Evolutionary conservation across 2,329 filamentous ascomycete genomes (phyloP), one percentile per base, ranked within the genome.

Genomic region (Alternaria novae-zelandiae): DNA sequence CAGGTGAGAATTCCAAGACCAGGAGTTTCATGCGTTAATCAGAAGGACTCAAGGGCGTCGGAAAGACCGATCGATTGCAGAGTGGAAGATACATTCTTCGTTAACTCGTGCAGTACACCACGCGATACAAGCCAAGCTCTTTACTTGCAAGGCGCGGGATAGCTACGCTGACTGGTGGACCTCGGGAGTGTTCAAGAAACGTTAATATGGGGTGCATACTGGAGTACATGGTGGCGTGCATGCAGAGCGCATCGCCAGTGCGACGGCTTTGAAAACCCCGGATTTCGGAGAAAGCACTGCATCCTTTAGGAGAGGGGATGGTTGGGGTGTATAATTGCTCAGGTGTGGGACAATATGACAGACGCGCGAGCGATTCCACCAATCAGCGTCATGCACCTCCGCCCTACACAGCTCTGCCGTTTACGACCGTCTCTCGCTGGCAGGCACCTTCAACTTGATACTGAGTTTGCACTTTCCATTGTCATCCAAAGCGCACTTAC

Each of bases 271-370:
- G 26, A 51, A 44, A 20, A 25, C 45, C 46, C 54, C 46, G 57
- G 59, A 11, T 57, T 51, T 51, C 32, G 59, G 59, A 51, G 59
- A 51, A 51, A 60, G 36, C 17, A 44, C 26, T n/a, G 15, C 44
- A 32, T 20, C 25, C 17, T 45, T 26, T 32, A 50, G 25, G 45
- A 25, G 26, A 36, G 32, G n/a, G 32, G 36, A 41, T 23, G 26
- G 32, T 43, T 32, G 17, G 51, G 25, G 15, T 54, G 17, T 36
- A 28, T 43, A 32, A 28, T 44, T 44, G 21, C 53, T 17, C 15
- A 41, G 36, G 36, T 41, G 36, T 41, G 59, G 46, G 49, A 57
- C 46, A 57, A 61, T 53, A 41, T 57, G 30, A 23, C 36, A 44
- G 36, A 43, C 21, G 9, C 21, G 36, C 41, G n/a, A 44, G 41